These are phyloP conservation scores for Agarophyton chilense DNA, from an alignment of 23 red algal genomes.

Conservation along the genomic window DNA sequence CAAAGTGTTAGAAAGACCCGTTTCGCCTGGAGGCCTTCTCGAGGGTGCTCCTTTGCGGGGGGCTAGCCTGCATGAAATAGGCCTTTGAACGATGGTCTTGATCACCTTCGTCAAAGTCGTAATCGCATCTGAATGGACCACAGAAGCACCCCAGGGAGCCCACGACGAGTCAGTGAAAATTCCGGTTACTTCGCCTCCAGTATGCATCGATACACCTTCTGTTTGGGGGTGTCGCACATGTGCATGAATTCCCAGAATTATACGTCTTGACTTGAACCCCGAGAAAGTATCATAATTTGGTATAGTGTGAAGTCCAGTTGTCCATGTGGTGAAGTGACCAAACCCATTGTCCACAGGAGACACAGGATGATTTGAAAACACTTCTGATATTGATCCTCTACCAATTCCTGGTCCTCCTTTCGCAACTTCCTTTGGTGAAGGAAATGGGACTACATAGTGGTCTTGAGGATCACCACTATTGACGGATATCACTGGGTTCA, in stretches of 20 bases:
- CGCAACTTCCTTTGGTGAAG: slow-evolving; percentile 26
- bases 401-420: slow-evolving; percentile 66
- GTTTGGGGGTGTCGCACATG: slow-evolving; percentile 50
- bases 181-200: slow-evolving; percentile 13
- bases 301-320: slow-evolving; percentile 49
- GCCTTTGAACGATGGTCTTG: slow-evolving; percentile 54
- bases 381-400: slow-evolving; percentile 5
- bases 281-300: slow-evolving; percentile 58
- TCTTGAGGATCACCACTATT: slow-evolving; percentile 64
- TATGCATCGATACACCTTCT: slow-evolving; percentile 8
- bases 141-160: slow-evolving; percentile 33
- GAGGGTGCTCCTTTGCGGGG: slow-evolving; percentile 3
- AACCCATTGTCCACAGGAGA: slow-evolving; percentile 21
- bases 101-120: slow-evolving; percentile 68
- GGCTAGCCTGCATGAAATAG: slow-evolving; percentile 46
- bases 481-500: slow-evolving; percentile 51
- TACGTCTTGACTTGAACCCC: slow-evolving; percentile 21
- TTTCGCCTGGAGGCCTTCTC: slow-evolving; percentile 58
- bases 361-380: slow-evolving; percentile 40
- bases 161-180: slow-evolving; percentile 31
- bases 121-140: slow-evolving; percentile 78
- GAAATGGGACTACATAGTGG: slow-evolving; percentile 75
- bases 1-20: slow-evolving; percentile 49
- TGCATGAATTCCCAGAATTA: slow-evolving; percentile 61
- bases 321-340: slow-evolving; percentile 67